phyloP scores from a whole-genome alignment of 371 early-diverging fungal species.

The Syncephalis fuscata region DNA sequence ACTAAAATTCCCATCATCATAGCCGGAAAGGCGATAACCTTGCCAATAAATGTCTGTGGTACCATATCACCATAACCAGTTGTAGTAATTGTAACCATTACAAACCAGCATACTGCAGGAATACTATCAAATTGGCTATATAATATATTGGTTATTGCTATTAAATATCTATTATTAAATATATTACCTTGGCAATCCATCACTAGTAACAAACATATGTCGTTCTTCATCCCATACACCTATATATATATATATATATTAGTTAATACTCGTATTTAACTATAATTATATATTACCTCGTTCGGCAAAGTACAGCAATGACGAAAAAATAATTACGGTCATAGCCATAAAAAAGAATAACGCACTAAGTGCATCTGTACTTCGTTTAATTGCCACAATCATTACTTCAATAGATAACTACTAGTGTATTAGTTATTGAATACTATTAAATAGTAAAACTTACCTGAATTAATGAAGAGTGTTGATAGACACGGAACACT shows the following conservation, averaged over 20 bases:
- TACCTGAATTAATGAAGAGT: slow-evolving; percentile 38
- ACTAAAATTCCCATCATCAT: slow-evolving; percentile 73
- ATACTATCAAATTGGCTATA: slow-evolving; percentile 59
- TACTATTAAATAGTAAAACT: slow-evolving; percentile 12
- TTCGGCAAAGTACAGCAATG: slow-evolving; percentile 72
- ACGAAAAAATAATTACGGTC: slow-evolving; percentile 53
- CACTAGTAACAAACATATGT: slow-evolving; percentile 42
- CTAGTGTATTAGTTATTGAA: no score
- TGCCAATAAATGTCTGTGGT: slow-evolving; percentile 68
- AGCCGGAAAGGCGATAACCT: slow-evolving; percentile 64
- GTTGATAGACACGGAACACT: slow-evolving; percentile 68
- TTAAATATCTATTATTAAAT: slow-evolving; percentile 1
- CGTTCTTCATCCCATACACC: slow-evolving; percentile 52
- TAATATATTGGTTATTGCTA: slow-evolving; percentile 7
- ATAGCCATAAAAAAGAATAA: slow-evolving; percentile 61
- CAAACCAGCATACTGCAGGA: slow-evolving; percentile 71
- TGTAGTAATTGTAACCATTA: slow-evolving; percentile 69
- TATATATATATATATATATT: background rate
- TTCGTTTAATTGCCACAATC: slow-evolving; percentile 63
- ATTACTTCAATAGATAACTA: slow-evolving; percentile 72
- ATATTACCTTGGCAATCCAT: slow-evolving; percentile 36
- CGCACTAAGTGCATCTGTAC: slow-evolving; percentile 60
- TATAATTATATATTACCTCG: slow-evolving; percentile 25
- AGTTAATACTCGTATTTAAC: background rate
- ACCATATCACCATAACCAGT: slow-evolving; percentile 81